Evolutionary conservation across 2,329 filamentous ascomycete species (phyloP).

Genomic region (Aspergillus clavatus): DNA sequence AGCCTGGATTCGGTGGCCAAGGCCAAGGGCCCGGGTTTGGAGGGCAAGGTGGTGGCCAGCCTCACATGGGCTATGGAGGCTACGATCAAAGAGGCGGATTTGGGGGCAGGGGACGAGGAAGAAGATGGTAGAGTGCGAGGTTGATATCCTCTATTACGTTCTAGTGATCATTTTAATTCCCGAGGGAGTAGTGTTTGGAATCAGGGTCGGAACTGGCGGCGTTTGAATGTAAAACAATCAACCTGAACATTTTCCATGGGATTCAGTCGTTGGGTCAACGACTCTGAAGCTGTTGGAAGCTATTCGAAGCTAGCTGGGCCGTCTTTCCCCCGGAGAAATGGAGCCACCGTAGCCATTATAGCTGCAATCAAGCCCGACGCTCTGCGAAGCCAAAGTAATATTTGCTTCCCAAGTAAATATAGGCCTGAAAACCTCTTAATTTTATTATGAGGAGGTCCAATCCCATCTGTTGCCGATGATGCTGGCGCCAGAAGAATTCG

Average conservation of each 20-base stretch:
- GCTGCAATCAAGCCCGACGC: conserved; percentile 3
- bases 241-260: not conserved
- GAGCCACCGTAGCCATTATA: conserved; percentile 4
- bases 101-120: conserved; percentile 36
- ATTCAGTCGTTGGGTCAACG: not conserved
- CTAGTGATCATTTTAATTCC: conserved; percentile 12
- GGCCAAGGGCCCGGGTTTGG: conserved; percentile 30
- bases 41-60: conserved; percentile 34
- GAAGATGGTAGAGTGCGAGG: conserved; percentile 33
- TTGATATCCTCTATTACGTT: conserved; percentile 9
- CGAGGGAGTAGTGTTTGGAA: conserved; percentile 4
- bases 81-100: conserved; percentile 39
- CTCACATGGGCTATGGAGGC: conserved; percentile 41
- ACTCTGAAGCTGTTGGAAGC: not conserved
- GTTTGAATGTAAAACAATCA: conserved; percentile 15
- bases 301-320: not conserved
- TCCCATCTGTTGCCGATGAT: not conserved
- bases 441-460: too few relatives aligned
- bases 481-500: not conserved
- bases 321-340: conserved; percentile 10
- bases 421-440: too few relatives aligned
- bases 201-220: conserved; percentile 10
- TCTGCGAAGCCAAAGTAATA: not conserved
- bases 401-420: too few relatives aligned
- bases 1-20: conserved; percentile 33